These are phyloP conservation scores for Ogataea methanolica DNA, from an alignment of 805 yeast genomes.

Conservation along the genomic window DNA sequence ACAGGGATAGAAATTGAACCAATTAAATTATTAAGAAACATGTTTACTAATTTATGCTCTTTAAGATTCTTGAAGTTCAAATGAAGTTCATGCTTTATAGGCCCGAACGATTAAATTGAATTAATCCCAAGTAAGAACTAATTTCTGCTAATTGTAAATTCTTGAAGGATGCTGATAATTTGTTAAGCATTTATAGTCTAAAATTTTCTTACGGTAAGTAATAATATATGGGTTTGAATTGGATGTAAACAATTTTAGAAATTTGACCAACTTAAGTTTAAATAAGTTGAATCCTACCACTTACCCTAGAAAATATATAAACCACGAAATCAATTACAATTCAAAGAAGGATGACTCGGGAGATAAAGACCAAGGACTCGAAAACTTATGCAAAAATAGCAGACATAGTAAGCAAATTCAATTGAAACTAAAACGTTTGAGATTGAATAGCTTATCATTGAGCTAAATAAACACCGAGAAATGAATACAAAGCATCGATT, in stretches of 20 bases:
- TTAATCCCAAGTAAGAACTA: slow-evolving; percentile 6
- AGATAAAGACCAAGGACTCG: slow-evolving; percentile 3
- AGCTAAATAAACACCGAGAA: slow-evolving; percentile 9
- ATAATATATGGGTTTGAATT: slow-evolving; percentile 1
- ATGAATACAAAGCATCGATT: slow-evolving; percentile 10
- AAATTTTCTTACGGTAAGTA: slow-evolving; percentile 7
- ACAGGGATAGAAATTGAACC: slow-evolving; percentile 25
- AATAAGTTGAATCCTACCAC: slow-evolving; percentile 3
- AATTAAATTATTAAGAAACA: slow-evolving; percentile 7
- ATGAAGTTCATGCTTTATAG: slow-evolving; percentile 19
- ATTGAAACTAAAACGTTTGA: slow-evolving; percentile 12
- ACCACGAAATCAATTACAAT: slow-evolving; percentile 4
- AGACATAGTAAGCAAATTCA: neutral
- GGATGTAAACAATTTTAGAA: slow-evolving; percentile 4
- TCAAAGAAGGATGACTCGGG: slow-evolving; percentile 4
- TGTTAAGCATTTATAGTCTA: neutral
- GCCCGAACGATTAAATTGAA: slow-evolving; percentile 6
- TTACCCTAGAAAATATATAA: slow-evolving; percentile 12
- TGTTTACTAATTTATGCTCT: slow-evolving; percentile 10
- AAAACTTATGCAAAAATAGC: neutral
- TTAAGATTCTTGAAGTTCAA: slow-evolving; percentile 16
- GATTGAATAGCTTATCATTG: slow-evolving; percentile 13
- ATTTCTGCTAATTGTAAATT: slow-evolving; percentile 13
- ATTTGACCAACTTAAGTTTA: slow-evolving; percentile 10
- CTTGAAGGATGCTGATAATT: slow-evolving; percentile 1